A percentile compares a stretch with the other conserved stretches of the same genome.
These are phyloP conservation scores for Ophiostoma tasmaniense DNA, from an alignment of 2,329 filamentous ascomycete genomes.

Conservation along the genomic window DNA sequence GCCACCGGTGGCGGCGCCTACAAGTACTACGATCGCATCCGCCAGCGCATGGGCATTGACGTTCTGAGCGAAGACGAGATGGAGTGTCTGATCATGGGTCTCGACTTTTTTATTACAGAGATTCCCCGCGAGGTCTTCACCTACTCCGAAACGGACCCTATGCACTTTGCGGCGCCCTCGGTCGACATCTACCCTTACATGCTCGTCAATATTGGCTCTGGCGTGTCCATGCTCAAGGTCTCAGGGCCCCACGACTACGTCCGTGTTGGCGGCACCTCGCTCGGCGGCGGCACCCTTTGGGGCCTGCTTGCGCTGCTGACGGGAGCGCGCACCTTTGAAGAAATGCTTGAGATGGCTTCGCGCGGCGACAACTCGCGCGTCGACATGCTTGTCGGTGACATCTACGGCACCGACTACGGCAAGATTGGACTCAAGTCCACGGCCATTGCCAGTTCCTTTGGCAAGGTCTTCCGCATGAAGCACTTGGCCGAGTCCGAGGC, in stretches of 20 bases:
- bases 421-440: constrained; percentile 95
- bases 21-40: constrained; percentile 92
- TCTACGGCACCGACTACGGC: constrained; percentile 90
- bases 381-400: constrained; percentile 95
- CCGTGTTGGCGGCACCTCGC: constrained; percentile 87
- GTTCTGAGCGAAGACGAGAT: constrained; percentile 94
- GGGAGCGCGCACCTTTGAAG: constrained; percentile 90
- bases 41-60: constrained; percentile 73
- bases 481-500: constrained; percentile 69
- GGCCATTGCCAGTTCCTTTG: constrained; percentile 92
- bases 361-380: constrained; percentile 86
- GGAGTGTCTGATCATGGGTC: constrained; percentile 93
- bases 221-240: constrained; percentile 95
- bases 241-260: constrained; percentile 78
- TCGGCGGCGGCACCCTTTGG: constrained; percentile 97
- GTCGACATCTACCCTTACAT: constrained; percentile 81
- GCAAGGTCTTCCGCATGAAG: constrained; percentile 93
- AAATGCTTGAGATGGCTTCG: constrained; percentile 90
- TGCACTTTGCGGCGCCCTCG: constrained; percentile 69
- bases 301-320: constrained; percentile 85
- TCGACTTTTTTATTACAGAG: constrained; percentile 98
- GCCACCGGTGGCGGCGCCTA: constrained; percentile 93
- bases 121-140: constrained; percentile 96
- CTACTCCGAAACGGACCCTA: constrained; percentile 82
- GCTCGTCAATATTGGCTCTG: constrained; percentile 95